Conservation (phyloP, 2,329 filamentous ascomycete genomes). For the Chrysoporthe deuterocubensis region DNA sequence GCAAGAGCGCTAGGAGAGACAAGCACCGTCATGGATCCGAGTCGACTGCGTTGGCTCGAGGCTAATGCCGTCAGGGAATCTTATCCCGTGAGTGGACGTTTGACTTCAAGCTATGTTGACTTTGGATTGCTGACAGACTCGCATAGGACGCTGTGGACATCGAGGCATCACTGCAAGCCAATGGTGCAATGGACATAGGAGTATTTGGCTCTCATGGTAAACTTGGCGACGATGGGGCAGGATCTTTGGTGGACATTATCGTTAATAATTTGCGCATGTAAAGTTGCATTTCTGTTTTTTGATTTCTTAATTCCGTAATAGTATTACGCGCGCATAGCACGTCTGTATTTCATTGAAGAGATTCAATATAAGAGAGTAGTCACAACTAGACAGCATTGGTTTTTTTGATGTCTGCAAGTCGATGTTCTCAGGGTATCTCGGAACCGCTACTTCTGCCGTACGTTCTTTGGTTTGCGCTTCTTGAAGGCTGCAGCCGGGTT, state of each 20-base stretch:
- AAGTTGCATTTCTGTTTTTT: neutral
- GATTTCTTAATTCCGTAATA: neutral
- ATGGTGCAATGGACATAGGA: constrained; percentile 42
- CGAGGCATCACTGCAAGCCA: constrained; percentile 42
- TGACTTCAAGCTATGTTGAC: too few relatives aligned
- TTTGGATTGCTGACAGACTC: neutral
- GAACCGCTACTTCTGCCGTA: constrained; percentile 57
- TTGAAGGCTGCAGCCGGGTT: constrained; percentile 70
- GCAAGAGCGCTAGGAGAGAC: neutral
- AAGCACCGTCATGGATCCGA: neutral
- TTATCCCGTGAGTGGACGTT: constrained; percentile 38
- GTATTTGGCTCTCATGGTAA: constrained; percentile 40
- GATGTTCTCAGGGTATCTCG: neutral
- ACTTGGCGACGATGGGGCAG: constrained; percentile 18
- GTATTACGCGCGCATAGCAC: too few relatives aligned
- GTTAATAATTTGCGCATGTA: constrained; percentile 14
- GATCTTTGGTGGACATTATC: constrained; percentile 16
- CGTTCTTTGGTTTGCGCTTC: constrained; percentile 73
- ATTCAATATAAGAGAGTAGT: neutral
- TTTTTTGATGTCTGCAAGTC: neutral
- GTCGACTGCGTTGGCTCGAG: constrained; percentile 30
- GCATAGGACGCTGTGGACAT: constrained; percentile 46
- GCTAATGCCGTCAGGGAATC: constrained; percentile 36
- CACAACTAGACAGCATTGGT: neutral
- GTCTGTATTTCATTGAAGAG: neutral